Percentiles rank a stretch among this genome's conserved stretches.
Evolutionary conservation across 768 basidiomycete species (phyloP).

Genomic region (Agaricus subrufescens): DNA sequence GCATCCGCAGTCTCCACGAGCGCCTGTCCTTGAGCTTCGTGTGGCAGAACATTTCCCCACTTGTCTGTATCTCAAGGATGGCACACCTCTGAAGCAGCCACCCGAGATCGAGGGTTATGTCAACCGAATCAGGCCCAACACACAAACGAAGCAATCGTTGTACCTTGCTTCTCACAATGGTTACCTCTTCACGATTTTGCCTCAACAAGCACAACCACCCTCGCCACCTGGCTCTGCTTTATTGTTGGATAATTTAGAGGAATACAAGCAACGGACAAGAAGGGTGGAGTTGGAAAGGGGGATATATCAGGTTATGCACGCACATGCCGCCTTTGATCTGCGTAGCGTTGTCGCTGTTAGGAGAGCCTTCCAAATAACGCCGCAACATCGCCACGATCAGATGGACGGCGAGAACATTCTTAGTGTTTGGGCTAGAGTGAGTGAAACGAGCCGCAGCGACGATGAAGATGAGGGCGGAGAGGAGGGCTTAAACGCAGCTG

Average conservation of each 20-base stretch:
- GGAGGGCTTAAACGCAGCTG: constrained; percentile 36
- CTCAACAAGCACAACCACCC: constrained; percentile 59
- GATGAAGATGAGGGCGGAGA: constrained; percentile 66
- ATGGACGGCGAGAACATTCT: constrained; percentile 27
- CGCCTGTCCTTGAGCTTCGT: constrained; percentile 69
- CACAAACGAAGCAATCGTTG: constrained; percentile 50
- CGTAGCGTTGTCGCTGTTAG: constrained; percentile 61
- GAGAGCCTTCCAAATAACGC: constrained; percentile 50
- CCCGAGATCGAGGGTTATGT: constrained; percentile 85
- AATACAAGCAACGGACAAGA: constrained; percentile 33
- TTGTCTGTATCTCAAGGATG: constrained; percentile 37
- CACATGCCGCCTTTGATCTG: constrained; percentile 71
- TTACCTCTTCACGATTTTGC: constrained; percentile 56
- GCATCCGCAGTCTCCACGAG: constrained; percentile 24
- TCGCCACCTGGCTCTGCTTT: constrained; percentile 53
- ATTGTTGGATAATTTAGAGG: constrained; percentile 19
- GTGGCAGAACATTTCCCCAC: constrained; percentile 64
- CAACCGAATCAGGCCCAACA: constrained; percentile 59
- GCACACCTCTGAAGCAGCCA: constrained; percentile 62
- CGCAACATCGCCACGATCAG: constrained; percentile 32
- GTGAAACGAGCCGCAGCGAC: constrained; percentile 44
- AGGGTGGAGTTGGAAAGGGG: constrained; percentile 60
- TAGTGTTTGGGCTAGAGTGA: constrained; percentile 28
- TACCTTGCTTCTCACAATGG: constrained; percentile 76
- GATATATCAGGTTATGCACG: constrained; percentile 53